Conservation (phyloP, 768 basidiomycete species). For the Myochromella boudieri region DNA sequence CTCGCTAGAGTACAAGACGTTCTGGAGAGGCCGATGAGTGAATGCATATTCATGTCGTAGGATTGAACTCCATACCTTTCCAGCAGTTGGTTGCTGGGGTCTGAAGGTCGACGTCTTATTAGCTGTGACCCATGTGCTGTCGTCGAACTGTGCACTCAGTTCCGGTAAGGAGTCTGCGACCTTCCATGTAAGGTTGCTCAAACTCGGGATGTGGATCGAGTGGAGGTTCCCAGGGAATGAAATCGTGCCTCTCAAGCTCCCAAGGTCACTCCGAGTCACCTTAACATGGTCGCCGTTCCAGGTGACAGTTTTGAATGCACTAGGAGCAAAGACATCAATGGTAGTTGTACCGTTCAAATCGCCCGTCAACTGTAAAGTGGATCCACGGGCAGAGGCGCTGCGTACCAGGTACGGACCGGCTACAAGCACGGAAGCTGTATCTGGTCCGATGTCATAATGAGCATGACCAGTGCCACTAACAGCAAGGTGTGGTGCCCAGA, state of each 20-base stretch:
- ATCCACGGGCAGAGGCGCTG: conserved; percentile 22
- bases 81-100: conserved; percentile 48
- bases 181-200: conserved; percentile 49
- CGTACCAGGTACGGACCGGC: conserved; percentile 36
- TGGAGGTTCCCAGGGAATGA: conserved; percentile 32
- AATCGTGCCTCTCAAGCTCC: conserved; percentile 33
- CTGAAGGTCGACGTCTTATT: conserved; percentile 59
- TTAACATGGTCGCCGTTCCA: conserved; percentile 58
- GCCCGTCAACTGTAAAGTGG: conserved; percentile 36
- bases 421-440: conserved; percentile 28
- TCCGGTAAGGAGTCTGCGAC: conserved; percentile 67
- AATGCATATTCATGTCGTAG: neutral
- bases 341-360: conserved; percentile 54
- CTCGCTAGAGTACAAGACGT: conserved; percentile 32
- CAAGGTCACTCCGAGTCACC: conserved; percentile 25
- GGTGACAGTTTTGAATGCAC: conserved; percentile 38
- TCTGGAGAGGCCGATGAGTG: conserved; percentile 12
- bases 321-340: conserved; percentile 55
- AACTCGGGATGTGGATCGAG: conserved; percentile 32
- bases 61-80: neutral
- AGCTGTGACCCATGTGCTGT: conserved; percentile 55
- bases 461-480: conserved; percentile 17
- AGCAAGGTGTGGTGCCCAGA: conserved; percentile 59
- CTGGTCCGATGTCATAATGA: conserved; percentile 28
- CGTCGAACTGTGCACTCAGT: conserved; percentile 48